Evolutionary conservation across 495 filamentous ascomycete species (phyloP), one percentile per base, ranked within the genome.

Genomic region (Penicillium samsonianum): DNA sequence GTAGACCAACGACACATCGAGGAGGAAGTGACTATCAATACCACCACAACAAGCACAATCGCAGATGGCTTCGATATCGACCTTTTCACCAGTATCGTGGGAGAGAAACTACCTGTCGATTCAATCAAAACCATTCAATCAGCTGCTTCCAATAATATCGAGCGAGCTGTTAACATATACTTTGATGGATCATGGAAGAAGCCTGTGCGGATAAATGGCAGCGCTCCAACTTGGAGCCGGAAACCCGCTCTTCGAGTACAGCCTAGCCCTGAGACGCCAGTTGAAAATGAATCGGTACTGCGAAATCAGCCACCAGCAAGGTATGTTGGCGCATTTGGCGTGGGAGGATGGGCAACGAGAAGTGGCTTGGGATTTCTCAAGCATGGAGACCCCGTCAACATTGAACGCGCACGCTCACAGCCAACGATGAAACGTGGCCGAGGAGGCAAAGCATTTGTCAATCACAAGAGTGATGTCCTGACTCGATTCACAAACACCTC

Each of bases 241-340:
- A 63, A 53, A 25, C 20, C 46, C 9, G 11, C 58, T 31, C 22
- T 63, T 28, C n/a, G 58, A 23, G 17, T 54, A 33, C 42, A 44
- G 54, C 57, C 38, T 17, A 8, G 46, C 1, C 19, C 19, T 20
- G 22, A 42, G 28, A 33, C 7, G 1, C 38, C 56, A 16, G 11
- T 40, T 0, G 62, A 67, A 46, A 50, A 22, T 7, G 42, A 44
- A 35, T 62, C 64, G 31, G 54, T 61, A 20, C n/a, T 58, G 57
- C 62, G 31, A 82, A 85, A 56, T 10, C 71, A 73, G 72, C 87
- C 90, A 0, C 62, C 79, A 3, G 78, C 75, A 53, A 80, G 95
- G 65, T 98, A 96, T 66, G 79, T 98, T 46, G 94, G 94, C 26
- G 89, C 90, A 0, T 95, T 98, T 73, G 94, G 95, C 16, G 92